Percentiles rank a stretch among this genome's conserved stretches.
phyloP scores from a whole-genome alignment of 1,284 basidiomycete species.

The Sphagnurus paluster region DNA sequence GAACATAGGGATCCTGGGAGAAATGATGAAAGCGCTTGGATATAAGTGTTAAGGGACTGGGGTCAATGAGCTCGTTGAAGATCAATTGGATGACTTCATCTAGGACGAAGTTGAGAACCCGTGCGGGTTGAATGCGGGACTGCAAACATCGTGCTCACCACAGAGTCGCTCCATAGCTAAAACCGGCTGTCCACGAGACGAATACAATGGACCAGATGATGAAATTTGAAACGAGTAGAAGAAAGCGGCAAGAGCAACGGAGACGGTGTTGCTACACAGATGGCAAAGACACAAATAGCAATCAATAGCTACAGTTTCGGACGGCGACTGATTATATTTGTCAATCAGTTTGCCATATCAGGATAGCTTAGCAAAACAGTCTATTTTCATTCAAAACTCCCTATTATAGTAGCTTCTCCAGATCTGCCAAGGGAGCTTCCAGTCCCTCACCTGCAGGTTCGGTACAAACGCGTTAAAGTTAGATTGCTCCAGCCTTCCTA shows the following conservation, averaged over 20 bases:
- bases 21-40: slow-evolving; percentile 62
- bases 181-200: too few species aligned
- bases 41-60: slow-evolving; percentile 53
- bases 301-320: slow-evolving; percentile 29
- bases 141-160: slow-evolving; percentile 41
- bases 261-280: slow-evolving; percentile 24
- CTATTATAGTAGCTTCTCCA: slow-evolving; percentile 73
- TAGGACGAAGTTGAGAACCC: slow-evolving; percentile 29
- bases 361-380: slow-evolving; percentile 9
- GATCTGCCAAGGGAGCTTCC: slow-evolving; percentile 85
- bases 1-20: slow-evolving; percentile 69
- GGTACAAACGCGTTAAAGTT: slow-evolving; percentile 86
- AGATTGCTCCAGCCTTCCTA: slow-evolving; percentile 72
- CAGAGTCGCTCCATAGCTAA: slow-evolving; percentile 64
- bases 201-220: not conserved
- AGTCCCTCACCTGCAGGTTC: slow-evolving; percentile 72
- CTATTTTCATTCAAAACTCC: slow-evolving; percentile 45
- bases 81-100: slow-evolving; percentile 74
- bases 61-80: slow-evolving; percentile 68
- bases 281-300: slow-evolving; percentile 15
- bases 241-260: slow-evolving; percentile 3
- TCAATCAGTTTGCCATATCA: slow-evolving; percentile 33
- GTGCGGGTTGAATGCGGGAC: slow-evolving; percentile 6
- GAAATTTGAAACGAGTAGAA: not conserved
- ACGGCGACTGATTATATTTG: slow-evolving; percentile 45